These are phyloP conservation scores for Ramaria rubella DNA, from an alignment of 768 basidiomycete genomes.

Conservation along the genomic window DNA sequence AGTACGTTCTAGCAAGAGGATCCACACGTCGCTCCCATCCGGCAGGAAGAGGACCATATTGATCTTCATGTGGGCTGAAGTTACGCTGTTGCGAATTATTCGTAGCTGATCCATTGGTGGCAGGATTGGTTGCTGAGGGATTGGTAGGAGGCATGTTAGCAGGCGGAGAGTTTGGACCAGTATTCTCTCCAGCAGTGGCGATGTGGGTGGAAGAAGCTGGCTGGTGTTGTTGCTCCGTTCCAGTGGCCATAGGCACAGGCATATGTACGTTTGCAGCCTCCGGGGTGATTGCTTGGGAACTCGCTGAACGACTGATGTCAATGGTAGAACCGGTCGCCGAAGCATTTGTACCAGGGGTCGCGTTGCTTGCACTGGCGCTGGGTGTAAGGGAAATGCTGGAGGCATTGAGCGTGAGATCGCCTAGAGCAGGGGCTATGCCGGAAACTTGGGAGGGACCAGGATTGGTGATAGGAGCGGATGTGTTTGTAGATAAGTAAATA, in stretches of 20 bases:
- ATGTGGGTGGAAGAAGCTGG: constrained; percentile 19
- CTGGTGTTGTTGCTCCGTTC: constrained; percentile 17
- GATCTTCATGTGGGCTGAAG: constrained; percentile 94
- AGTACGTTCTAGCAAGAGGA: constrained; percentile 92
- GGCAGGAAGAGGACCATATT: constrained; percentile 80
- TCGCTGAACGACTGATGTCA: constrained; percentile 54
- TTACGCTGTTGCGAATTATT: constrained; percentile 57
- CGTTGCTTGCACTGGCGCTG: constrained; percentile 26
- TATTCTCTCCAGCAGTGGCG: constrained; percentile 8
- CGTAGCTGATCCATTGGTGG: constrained; percentile 31
- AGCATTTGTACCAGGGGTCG: constrained; percentile 7
- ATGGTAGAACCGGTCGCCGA: constrained; percentile 28
- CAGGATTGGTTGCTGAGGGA: constrained; percentile 14
- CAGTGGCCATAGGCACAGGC: constrained; percentile 29
- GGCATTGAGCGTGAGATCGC: constrained; percentile 36
- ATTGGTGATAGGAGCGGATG: constrained; percentile 76
- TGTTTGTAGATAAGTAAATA: constrained; percentile 91
- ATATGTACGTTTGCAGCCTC: constrained; percentile 37
- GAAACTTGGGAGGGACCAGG: constrained; percentile 70
- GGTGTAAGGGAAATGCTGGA: constrained; percentile 57
- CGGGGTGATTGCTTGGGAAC: constrained; percentile 55
- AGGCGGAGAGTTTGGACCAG: neutral
- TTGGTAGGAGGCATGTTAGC: constrained; percentile 11
- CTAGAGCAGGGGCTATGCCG: constrained; percentile 45
- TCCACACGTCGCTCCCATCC: constrained; percentile 98